Percentiles rank a stretch among this genome's conserved stretches.
These are phyloP conservation scores for Camptophora hylomeconis DNA, from an alignment of 2,329 filamentous ascomycete genomes.

Conservation along the genomic window DNA sequence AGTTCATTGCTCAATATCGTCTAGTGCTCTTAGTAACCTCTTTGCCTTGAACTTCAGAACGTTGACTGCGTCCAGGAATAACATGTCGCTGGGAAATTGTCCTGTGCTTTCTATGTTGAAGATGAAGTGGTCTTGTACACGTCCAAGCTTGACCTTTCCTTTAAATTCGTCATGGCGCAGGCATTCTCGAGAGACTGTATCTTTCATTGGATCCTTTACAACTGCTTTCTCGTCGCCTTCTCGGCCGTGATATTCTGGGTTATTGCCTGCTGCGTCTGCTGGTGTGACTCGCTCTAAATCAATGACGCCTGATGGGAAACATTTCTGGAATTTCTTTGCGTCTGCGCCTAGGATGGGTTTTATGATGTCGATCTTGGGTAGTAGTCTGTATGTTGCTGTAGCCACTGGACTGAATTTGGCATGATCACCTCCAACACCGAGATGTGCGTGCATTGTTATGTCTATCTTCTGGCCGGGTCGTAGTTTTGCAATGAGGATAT, in stretches of 20 bases:
- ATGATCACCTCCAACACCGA: conserved; percentile 87
- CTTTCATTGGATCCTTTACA: conserved; percentile 76
- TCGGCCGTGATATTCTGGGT: conserved; percentile 57
- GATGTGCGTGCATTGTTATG: conserved; percentile 83
- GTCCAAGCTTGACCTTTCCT: conserved; percentile 85
- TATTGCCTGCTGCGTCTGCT: conserved; percentile 47
- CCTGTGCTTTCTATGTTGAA: conserved; percentile 91
- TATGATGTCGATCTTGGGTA: conserved; percentile 76
- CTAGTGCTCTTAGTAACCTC: conserved; percentile 31
- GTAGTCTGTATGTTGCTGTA: conserved; percentile 80
- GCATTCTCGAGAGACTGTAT: conserved; percentile 89
- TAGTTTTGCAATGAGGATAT: conserved; percentile 89
- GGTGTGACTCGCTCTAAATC: conserved; percentile 58
- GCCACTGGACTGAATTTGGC: conserved; percentile 95
- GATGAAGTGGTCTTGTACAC: conserved; percentile 91
- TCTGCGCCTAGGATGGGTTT: conserved; percentile 75
- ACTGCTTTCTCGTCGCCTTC: conserved; percentile 78
- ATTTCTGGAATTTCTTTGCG: conserved; percentile 76
- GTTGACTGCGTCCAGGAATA: conserved; percentile 83
- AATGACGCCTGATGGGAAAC: conserved; percentile 84
- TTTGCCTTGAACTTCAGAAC: conserved; percentile 72
- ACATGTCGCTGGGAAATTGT: conserved; percentile 84
- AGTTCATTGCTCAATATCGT: conserved; percentile 26
- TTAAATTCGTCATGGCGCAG: conserved; percentile 86
- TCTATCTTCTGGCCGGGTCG: conserved; percentile 79